Conservation (phyloP, 192 early-diverging fungal species). For the Diversispora eburnea region DNA sequence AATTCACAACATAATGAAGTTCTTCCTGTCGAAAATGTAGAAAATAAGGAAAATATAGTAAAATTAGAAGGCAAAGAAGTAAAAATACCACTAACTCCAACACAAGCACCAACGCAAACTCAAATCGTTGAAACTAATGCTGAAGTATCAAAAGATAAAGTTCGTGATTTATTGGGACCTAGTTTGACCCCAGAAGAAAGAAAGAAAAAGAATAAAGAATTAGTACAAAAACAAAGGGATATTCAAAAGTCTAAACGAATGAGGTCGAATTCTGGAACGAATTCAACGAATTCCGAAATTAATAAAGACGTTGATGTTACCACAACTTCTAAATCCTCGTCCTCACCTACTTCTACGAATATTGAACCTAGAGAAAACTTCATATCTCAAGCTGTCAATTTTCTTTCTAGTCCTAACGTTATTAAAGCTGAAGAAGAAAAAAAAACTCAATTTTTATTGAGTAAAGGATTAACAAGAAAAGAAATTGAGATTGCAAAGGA, state of each 20-base stretch:
- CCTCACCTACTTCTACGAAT: not conserved
- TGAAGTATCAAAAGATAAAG: not conserved
- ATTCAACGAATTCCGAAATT: not conserved
- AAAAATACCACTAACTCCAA: too few relatives aligned
- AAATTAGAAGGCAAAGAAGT: too few relatives aligned
- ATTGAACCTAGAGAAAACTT: conserved; percentile 39
- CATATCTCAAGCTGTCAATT: conserved; percentile 51
- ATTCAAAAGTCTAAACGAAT: not conserved
- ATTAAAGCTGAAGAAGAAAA: conserved; percentile 58
- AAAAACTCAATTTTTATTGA: conserved; percentile 64
- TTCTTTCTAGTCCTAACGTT: conserved; percentile 65
- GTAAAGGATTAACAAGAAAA: conserved; percentile 60
- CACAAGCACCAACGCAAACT: too few relatives aligned
- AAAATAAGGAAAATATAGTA: too few relatives aligned
- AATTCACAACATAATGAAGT: too few relatives aligned
- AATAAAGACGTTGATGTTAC: too few relatives aligned
- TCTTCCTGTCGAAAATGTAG: too few relatives aligned
- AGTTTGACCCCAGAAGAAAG: conserved; percentile 4
- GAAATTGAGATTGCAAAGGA: conserved; percentile 65
- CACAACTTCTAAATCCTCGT: too few relatives aligned
- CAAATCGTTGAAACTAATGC: too few relatives aligned
- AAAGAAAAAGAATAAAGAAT: not conserved
- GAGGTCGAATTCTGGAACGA: not conserved
- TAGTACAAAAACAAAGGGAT: conserved; percentile 16
- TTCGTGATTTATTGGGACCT: not conserved